These are phyloP conservation scores for Monosporascus ibericus DNA, from an alignment of 2,329 filamentous ascomycete genomes.

Conservation along the genomic window DNA sequence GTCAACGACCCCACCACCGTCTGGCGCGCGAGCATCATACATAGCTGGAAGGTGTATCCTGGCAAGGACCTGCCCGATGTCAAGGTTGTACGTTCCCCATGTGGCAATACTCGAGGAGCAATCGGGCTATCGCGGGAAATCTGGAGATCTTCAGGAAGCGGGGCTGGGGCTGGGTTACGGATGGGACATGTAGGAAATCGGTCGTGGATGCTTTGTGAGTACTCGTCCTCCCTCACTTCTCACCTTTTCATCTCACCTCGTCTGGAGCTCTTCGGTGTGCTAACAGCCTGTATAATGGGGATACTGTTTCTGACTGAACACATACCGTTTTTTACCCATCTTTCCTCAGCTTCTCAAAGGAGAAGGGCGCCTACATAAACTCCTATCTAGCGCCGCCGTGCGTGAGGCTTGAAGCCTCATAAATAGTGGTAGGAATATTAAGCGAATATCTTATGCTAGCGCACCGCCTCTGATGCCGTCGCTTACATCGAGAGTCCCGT, in stretches of 20 bases:
- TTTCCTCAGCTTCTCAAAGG: neutral
- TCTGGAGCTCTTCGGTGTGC: neutral
- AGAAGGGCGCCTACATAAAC: neutral
- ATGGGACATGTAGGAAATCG: neutral
- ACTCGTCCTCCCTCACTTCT: neutral
- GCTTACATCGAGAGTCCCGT: too few species aligned
- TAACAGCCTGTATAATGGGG: neutral
- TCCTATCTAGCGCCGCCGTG: neutral
- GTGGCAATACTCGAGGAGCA: slow-evolving; percentile 10
- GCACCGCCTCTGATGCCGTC: too few species aligned
- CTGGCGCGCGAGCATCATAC: slow-evolving; percentile 9
- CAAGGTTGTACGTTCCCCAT: slow-evolving; percentile 22
- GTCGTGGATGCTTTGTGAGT: neutral
- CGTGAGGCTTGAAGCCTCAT: neutral
- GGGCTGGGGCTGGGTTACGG: neutral
- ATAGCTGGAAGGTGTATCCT: slow-evolving; percentile 21
- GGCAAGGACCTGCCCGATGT: slow-evolving; percentile 15
- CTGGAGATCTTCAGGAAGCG: neutral
- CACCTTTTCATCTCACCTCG: neutral
- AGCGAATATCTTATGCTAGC: too few species aligned
- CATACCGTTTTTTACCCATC: neutral
- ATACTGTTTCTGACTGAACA: neutral
- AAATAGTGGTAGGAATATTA: neutral
- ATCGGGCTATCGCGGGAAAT: neutral
- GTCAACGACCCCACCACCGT: slow-evolving; percentile 6